Base-by-base conservation (phyloP, 345 rosid species). In the Corchorus olitorius region DNA sequence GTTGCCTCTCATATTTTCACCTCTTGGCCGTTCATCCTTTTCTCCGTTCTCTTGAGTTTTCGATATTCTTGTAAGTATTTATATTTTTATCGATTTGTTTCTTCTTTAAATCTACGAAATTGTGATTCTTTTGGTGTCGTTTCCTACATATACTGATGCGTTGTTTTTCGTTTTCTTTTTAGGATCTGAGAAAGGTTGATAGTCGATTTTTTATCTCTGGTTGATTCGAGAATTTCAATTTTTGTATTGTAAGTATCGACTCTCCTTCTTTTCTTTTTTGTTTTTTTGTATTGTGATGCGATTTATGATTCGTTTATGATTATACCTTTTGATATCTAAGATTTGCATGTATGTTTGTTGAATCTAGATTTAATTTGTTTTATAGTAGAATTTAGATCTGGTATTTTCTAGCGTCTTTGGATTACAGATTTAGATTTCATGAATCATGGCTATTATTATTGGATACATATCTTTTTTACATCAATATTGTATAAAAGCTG, bases 171-270 rank as follows among this genome's bases (percentile, higher is more conserved):
- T 9, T 16, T 58, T 74, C 8, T 8, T 34, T 74, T 33, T 13
- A 74, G 70, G 70, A 37, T 63, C 19, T 74, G 48, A 48, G n/a
- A 15, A 69, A 27, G 59, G 45, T 35, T 12, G 58, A 33, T 62
- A 62, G 14, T n/a, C 70, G 14, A 1, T 11, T 48, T 34, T 7
- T 74, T 20, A 3, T 62, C 16, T 16, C 7, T 34, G 20, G 34
- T 22, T 19, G 62, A 37, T 58, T 59, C 54, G 19, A 15, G 60
- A 8, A 17, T 8, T 63, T 5, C 8, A 49, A 62, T 3, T 4
- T 41, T 50, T 61, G 10, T 33, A 74, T 63, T n/a, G 77, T 74
- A 50, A 49, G 70, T 74, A 6, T 37, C 56, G 35, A 17, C 63
- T 62, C 37, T 50, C 49, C 2, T 0, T 34, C 10, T 63, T 27